These are phyloP conservation scores for Diplodia intermedia DNA, from an alignment of 2,329 filamentous ascomycete species.

Conservation along the genomic window DNA sequence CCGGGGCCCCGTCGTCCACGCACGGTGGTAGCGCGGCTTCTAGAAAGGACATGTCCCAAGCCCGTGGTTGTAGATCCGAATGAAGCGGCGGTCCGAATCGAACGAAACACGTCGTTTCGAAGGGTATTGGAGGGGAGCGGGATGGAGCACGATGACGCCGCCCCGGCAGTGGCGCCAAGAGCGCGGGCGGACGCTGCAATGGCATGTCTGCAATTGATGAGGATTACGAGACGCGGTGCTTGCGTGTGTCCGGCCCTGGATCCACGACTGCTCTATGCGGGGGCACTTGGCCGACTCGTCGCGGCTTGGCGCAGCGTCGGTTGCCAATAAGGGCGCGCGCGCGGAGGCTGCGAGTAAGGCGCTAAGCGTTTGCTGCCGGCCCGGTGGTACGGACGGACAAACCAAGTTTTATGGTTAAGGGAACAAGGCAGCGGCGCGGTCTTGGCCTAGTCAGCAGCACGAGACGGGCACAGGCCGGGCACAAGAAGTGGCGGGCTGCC, in stretches of 20 bases:
- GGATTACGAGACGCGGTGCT: conserved; percentile 5
- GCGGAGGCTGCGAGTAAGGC: conserved; percentile 26
- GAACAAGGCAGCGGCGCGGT: neutral
- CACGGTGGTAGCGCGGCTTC: conserved; percentile 3
- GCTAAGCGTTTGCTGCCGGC: conserved; percentile 11
- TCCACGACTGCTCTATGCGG: conserved; percentile 7
- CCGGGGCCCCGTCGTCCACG: conserved; percentile 18
- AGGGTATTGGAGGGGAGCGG: conserved; percentile 6
- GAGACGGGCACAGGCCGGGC: neutral
- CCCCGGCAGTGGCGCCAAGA: neutral
- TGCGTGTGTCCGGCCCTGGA: neutral
- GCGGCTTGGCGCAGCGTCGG: neutral
- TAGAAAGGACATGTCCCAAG: conserved; percentile 8
- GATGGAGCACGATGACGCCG: neutral
- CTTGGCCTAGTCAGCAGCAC: conserved; percentile 9
- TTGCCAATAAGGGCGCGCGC: conserved; percentile 14
- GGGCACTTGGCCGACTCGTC: conserved; percentile 9
- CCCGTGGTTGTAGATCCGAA: conserved; percentile 17
- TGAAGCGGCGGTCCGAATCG: conserved; percentile 12
- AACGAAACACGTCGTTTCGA: conserved; percentile 27
- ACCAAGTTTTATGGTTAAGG: conserved; percentile 24
- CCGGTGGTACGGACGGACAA: conserved; percentile 16
- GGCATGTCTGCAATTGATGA: conserved; percentile 17
- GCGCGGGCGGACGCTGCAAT: too few relatives aligned
- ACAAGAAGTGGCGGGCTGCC: conserved; percentile 1